Evolutionary conservation across 2,329 filamentous ascomycete species (phyloP).

Genomic region (Colletotrichum destructivum): DNA sequence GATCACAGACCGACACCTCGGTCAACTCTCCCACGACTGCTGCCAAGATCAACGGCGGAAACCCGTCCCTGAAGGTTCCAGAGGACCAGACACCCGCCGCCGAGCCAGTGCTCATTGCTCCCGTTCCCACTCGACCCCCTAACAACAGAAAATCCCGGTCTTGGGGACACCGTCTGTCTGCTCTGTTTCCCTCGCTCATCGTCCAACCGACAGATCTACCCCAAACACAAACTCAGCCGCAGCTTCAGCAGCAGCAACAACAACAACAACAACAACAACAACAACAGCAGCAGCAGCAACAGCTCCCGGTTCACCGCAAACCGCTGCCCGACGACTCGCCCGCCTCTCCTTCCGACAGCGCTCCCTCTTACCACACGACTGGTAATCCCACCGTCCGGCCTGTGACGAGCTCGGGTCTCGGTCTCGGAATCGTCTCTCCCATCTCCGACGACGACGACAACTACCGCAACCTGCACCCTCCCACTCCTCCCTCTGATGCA

Average conservation of each 20-base stretch:
- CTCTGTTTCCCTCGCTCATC: constrained; percentile 57
- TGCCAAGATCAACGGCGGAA: constrained; percentile 13
- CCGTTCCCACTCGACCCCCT: constrained; percentile 28
- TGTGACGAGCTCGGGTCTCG: constrained; percentile 25
- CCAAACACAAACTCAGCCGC: constrained; percentile 37
- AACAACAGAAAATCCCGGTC: constrained; percentile 52
- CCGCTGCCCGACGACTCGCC: constrained; percentile 35
- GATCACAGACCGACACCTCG: constrained; percentile 36
- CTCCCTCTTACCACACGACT: constrained; percentile 32
- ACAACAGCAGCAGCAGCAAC: constrained; percentile 37
- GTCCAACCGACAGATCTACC: constrained; percentile 50
- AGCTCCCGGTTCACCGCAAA: constrained; percentile 45
- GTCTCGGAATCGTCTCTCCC: constrained; percentile 31
- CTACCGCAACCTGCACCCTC: constrained; percentile 26
- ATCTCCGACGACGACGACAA: not conserved
- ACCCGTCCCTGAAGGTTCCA: constrained; percentile 10
- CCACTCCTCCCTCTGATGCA: constrained; percentile 35
- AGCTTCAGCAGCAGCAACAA: constrained; percentile 24
- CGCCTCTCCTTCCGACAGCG: constrained; percentile 37
- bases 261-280: constrained; percentile 31
- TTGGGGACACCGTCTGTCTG: constrained; percentile 55
- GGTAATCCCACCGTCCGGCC: constrained; percentile 28
- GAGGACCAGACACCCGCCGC: constrained; percentile 34
- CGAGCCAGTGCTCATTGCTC: constrained; percentile 41
- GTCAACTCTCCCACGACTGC: constrained; percentile 15